phyloP scores from a whole-genome alignment of 2,329 filamentous ascomycete genomes.

The Stachybotrys chlorohalonatus region DNA sequence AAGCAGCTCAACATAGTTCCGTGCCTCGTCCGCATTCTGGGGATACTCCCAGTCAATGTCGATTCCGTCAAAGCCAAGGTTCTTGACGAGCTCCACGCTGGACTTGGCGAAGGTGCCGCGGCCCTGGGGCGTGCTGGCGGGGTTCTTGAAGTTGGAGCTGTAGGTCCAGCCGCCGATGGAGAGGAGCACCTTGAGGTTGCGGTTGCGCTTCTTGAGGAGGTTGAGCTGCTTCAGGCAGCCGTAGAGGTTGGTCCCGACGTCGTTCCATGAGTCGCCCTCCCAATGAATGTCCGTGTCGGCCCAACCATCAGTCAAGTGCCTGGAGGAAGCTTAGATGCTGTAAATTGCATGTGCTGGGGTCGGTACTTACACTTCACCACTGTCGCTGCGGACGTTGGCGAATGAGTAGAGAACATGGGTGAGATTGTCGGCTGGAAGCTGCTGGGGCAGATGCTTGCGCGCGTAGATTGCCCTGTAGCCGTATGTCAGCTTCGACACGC shows the following conservation, averaged over 20 bases:
- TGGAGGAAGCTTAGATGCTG: constrained; percentile 6
- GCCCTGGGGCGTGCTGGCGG: constrained; percentile 62
- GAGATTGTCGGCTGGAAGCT: constrained; percentile 70
- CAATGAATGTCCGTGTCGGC: constrained; percentile 66
- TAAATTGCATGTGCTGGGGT: neutral
- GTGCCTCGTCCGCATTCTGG: constrained; percentile 42
- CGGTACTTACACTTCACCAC: constrained; percentile 60
- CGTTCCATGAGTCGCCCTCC: constrained; percentile 61
- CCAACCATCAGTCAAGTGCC: constrained; percentile 51
- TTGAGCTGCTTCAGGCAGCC: constrained; percentile 85
- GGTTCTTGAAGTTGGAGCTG: constrained; percentile 69
- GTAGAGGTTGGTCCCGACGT: constrained; percentile 71
- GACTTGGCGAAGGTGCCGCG: constrained; percentile 63
- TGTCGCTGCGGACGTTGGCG: constrained; percentile 71
- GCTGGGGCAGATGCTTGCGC: constrained; percentile 75
- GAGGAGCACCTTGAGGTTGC: constrained; percentile 75
- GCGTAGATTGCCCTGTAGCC: constrained; percentile 66
- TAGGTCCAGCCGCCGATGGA: constrained; percentile 94
- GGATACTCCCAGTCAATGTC: constrained; percentile 66
- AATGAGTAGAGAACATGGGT: constrained; percentile 90
- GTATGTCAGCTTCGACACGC: constrained; percentile 8
- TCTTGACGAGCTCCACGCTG: constrained; percentile 66
- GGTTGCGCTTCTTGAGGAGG: constrained; percentile 71
- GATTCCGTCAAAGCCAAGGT: constrained; percentile 68
- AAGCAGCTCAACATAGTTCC: constrained; percentile 51